Conservation (phyloP, 495 filamentous ascomycete genomes). For the Penicillium verhagenii region DNA sequence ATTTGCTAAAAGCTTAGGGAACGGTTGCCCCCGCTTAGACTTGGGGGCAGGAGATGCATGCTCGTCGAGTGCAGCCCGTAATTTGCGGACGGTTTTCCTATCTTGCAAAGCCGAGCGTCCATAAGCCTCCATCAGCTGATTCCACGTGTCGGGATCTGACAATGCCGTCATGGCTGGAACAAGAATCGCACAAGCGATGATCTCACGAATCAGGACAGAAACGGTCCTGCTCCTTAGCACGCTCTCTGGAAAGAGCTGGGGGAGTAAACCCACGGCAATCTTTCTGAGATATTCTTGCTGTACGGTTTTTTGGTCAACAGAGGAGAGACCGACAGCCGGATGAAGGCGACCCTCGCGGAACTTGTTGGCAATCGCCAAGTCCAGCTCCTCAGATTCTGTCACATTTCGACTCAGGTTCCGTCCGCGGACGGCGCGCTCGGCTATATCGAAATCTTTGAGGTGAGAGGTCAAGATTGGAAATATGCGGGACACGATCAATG, state of each 20-base stretch:
- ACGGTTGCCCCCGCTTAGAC: conserved; percentile 56
- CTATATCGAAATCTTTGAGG: conserved; percentile 85
- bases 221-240: conserved; percentile 79
- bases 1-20: conserved; percentile 63
- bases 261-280: conserved; percentile 66
- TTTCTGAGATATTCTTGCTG: conserved; percentile 86
- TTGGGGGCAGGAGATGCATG: conserved; percentile 85
- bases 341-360: conserved; percentile 89
- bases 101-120: conserved; percentile 88
- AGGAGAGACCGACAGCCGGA: conserved; percentile 77
- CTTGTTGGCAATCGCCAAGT: conserved; percentile 89
- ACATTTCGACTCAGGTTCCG: conserved; percentile 82
- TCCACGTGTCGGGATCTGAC: conserved; percentile 94
- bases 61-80: conserved; percentile 90
- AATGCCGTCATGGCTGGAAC: conserved; percentile 36
- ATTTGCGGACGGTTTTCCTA: conserved; percentile 89
- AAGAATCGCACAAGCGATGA: conserved; percentile 60
- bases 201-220: conserved; percentile 75
- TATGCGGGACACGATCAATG: conserved; percentile 73
- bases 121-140: conserved; percentile 88
- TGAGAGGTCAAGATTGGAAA: conserved; percentile 90
- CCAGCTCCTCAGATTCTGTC: conserved; percentile 94
- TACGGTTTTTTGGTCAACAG: conserved; percentile 74
- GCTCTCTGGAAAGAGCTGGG: conserved; percentile 67
- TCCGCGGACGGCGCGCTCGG: conserved; percentile 83